Evolutionary conservation across 2,329 filamentous ascomycete species (phyloP), one percentile per base, ranked within the genome.

Genomic region (Colletotrichum viniferum): DNA sequence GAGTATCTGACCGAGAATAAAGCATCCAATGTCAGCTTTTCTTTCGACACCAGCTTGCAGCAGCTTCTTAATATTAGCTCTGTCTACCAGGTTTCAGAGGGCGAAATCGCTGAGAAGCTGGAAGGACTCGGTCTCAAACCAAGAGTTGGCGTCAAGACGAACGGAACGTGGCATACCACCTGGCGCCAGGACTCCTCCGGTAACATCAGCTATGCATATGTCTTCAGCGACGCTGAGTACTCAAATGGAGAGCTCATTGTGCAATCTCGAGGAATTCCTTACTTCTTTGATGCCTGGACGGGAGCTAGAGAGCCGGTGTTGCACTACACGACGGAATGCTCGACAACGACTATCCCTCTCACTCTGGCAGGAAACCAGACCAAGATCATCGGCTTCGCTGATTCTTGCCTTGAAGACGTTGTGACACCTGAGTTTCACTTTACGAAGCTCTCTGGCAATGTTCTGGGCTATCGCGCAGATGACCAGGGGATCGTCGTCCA

Each of bases 201-300:
- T 3, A 55, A 55, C 18, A 18, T 62, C 14, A 60, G 43, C n/a
- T 76, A 69, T 28, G 67, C 64, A 3, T 77, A 72, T 26, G 21
- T 77, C 7, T 69, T 71, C 58, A 24, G 38, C 36, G 68, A 75
- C 28, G 28, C 38, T 10, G 32, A 7, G 5, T 6, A 16, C 6
- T 6, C 68, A 7, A 38, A 24, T 13, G 75, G 75, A 3, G 69
- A 75, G 26, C 9, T 76, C 6, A 7, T 52, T 7, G 64, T 76
- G 4, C 10, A 58, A 4, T 52, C 72, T 3, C 26, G 10, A 2
- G 63, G 43, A 4, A 32, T 14, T 14, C 62, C 72, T n/a, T 67
- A 72, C 38, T 34, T 69, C 13, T 34, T 77, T 7, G 63, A 76
- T 28, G 10, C 65, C 26, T 77, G 75, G 75, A 75, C 75, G 0